Conservation (phyloP, 768 basidiomycete species). For the Lyophyllum semitale region DNA sequence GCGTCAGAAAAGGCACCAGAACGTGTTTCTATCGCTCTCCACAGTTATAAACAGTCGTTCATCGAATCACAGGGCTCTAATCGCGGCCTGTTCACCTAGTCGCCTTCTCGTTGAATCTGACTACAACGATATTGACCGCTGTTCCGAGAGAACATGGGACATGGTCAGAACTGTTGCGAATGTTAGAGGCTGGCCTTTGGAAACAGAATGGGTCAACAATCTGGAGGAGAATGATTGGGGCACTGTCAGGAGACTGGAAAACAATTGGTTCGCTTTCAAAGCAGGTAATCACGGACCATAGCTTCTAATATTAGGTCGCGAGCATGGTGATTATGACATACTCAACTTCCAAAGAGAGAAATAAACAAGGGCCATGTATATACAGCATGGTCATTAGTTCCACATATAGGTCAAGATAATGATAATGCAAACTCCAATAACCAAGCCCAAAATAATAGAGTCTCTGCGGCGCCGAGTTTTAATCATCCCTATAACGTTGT, state of each 20-base stretch:
- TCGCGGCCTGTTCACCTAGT: slow-evolving; percentile 59
- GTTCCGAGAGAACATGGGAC: slow-evolving; percentile 68
- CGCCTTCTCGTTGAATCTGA: slow-evolving; percentile 90
- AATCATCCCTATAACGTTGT: slow-evolving; percentile 89
- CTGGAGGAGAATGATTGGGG: slow-evolving; percentile 52
- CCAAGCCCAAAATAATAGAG: slow-evolving; percentile 81
- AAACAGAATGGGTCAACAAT: slow-evolving; percentile 54
- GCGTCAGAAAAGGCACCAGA: slow-evolving; percentile 63
- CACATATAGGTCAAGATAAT: slow-evolving; percentile 50
- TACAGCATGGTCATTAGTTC: too few relatives aligned
- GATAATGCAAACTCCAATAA: slow-evolving; percentile 86
- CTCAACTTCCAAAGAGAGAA: too few relatives aligned
- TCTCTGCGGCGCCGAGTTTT: slow-evolving; percentile 88
- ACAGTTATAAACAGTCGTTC: slow-evolving; percentile 82
- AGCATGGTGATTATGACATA: background rate
- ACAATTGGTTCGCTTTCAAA: slow-evolving; percentile 71
- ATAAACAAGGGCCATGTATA: background rate
- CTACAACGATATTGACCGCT: slow-evolving; percentile 64
- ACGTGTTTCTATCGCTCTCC: slow-evolving; percentile 87
- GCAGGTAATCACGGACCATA: slow-evolving; percentile 41
- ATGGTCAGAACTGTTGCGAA: slow-evolving; percentile 74
- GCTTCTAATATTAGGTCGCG: background rate
- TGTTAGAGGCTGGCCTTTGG: slow-evolving; percentile 77
- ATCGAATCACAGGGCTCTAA: slow-evolving; percentile 60
- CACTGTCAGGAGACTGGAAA: slow-evolving; percentile 62